A percentile compares a stretch with the other conserved stretches of the same genome.
Evolutionary conservation across 768 basidiomycete species (phyloP).

Genomic region (Lyophyllum decastes): DNA sequence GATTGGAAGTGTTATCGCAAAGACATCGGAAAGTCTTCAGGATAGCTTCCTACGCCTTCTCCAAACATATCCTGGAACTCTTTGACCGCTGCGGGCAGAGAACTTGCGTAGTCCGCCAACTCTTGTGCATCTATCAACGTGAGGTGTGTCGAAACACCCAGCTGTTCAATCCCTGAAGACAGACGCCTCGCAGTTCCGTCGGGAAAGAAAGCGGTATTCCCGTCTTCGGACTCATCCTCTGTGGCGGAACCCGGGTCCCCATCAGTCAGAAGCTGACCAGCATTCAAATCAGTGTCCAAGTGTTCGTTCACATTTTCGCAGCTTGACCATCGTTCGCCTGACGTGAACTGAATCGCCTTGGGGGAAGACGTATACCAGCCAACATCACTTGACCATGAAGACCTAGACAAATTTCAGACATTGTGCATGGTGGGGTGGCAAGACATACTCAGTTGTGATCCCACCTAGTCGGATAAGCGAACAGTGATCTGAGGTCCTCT

Average conservation of each 20-base stretch:
- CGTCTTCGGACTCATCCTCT: slow-evolving; percentile 39
- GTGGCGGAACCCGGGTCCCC: slow-evolving; percentile 28
- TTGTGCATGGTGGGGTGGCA: too few species aligned
- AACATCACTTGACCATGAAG: not conserved
- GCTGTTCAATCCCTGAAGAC: not conserved
- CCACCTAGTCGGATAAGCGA: not conserved
- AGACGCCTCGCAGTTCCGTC: not conserved
- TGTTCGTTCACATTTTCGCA: slow-evolving; percentile 6
- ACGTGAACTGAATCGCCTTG: not conserved
- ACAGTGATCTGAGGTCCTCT: slow-evolving; percentile 1
- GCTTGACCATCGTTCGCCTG: slow-evolving; percentile 1
- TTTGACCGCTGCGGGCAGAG: slow-evolving; percentile 38
- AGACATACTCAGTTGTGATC: slow-evolving; percentile 1
- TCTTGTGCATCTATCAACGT: slow-evolving; percentile 1
- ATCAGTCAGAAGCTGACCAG: slow-evolving; percentile 12
- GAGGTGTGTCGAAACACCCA: not conserved
- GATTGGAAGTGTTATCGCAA: slow-evolving; percentile 22
- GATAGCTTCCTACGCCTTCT: slow-evolving; percentile 37
- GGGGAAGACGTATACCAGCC: not conserved
- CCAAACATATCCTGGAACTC: slow-evolving; percentile 49
- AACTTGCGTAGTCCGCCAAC: slow-evolving; percentile 16
- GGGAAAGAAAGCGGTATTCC: slow-evolving; percentile 13
- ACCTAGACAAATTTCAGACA: not conserved
- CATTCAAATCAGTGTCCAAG: not conserved
- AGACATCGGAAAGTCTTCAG: slow-evolving; percentile 41